Evolutionary conservation across 2,329 filamentous ascomycete genomes (phyloP).

Genomic region (Sclerotinia glacialis): DNA sequence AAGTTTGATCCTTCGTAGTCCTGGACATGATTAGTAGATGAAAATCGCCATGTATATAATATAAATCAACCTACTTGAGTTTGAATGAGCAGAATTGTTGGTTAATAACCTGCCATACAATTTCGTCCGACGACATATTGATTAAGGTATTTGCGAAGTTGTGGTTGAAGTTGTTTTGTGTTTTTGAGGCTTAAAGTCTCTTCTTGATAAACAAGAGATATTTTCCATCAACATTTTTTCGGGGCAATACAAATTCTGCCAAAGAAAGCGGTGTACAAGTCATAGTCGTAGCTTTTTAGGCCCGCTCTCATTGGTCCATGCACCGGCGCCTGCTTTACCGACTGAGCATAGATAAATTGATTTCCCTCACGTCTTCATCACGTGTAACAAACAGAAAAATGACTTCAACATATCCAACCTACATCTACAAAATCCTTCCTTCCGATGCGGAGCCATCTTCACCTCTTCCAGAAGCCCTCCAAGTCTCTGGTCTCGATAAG

Average conservation of each 20-base stretch:
- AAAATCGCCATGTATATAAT: slow-evolving; percentile 30
- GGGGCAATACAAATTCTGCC: slow-evolving; percentile 16
- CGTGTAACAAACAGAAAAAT: slow-evolving; percentile 18
- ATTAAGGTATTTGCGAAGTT: background rate
- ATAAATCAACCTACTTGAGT: slow-evolving; percentile 62
- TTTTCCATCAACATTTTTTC: slow-evolving; percentile 22
- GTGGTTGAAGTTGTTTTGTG: background rate
- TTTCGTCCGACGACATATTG: slow-evolving; percentile 86
- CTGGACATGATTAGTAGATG: slow-evolving; percentile 43
- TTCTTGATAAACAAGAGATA: slow-evolving; percentile 6
- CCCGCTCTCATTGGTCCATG: slow-evolving; percentile 5
- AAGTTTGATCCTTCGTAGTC: slow-evolving; percentile 82
- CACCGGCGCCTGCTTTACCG: background rate
- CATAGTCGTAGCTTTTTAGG: background rate
- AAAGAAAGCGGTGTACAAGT: background rate
- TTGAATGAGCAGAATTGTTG: slow-evolving; percentile 95
- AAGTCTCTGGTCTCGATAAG: slow-evolving; percentile 35
- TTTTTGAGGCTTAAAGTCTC: slow-evolving; percentile 2
- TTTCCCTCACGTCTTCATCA: background rate
- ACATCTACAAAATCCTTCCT: slow-evolving; percentile 39
- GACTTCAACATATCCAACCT: slow-evolving; percentile 31
- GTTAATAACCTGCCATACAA: slow-evolving; percentile 96
- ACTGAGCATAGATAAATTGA: too few species aligned
- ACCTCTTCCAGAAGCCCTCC: slow-evolving; percentile 33
- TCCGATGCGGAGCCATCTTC: slow-evolving; percentile 27